Base-by-base conservation (phyloP, 208 protist genomes). In the Spongospora subterranea region DNA sequence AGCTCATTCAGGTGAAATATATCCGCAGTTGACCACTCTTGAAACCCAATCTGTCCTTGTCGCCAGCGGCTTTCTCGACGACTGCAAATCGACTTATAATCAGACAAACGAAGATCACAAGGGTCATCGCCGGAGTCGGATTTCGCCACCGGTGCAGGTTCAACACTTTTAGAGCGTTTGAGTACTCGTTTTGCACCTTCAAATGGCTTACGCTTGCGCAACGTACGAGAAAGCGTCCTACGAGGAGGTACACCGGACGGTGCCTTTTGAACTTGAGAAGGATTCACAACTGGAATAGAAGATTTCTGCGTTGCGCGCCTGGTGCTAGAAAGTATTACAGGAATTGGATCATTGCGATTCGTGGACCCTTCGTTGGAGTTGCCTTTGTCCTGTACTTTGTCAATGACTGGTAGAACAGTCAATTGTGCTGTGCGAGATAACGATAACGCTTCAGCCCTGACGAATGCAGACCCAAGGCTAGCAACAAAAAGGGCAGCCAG, bases 61-160 rank as follows among this genome's bases (percentile, higher is more conserved):
- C 71, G 71, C 71, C 71, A 82, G 35, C 71, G 71, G 40, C 71
- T 82, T 35, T 82, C 71, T 82, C n/a, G 6, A 20, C 71, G 71
- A 43, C 17, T 35, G 35, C 11, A 6, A 6, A 82, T 82, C 35
- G 71, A 6, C 6, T 35, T 6, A 43, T n/a, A 20, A 82, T 82
- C 71, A 35, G 17, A 82, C 35, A 82, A 6, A 35, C n/a, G n/a
- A 35, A 82, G n/a, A 43, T 82, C 71, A 65, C 29, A 17, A 6
- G 71, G 35, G 71, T 35, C n/a, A 6, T 35, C 71, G 6, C n/a
- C 71, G 35, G 71, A n/a, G 13, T 6, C 13, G 11, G 6, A n/a
- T 45, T 35, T 35, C 13, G 71, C 17, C 17, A 6, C 6, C 11
- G 71, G 71, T 60, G 50, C 24, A 82, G 71, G 71, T 43, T 82